These are phyloP conservation scores for Syzygium syzygioides DNA, from an alignment of 441 rosid species.

Conservation along the genomic window DNA sequence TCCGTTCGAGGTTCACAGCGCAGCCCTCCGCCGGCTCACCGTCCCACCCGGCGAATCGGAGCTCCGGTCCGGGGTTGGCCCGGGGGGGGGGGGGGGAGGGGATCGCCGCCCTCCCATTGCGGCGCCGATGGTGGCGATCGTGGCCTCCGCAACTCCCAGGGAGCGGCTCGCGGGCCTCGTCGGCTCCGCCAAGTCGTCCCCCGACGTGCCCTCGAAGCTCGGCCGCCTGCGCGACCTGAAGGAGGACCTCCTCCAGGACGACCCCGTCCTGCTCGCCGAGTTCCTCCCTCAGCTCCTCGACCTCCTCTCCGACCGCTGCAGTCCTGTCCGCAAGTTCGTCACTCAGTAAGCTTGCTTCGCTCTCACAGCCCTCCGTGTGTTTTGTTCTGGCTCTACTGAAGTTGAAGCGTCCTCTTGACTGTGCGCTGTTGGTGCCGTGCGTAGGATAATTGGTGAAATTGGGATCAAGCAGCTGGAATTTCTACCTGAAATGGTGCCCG, in stretches of 20 bases:
- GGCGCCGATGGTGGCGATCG: conserved; percentile 44
- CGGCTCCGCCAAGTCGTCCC: conserved; percentile 45
- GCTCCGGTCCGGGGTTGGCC: not conserved
- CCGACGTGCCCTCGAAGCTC: conserved; percentile 69
- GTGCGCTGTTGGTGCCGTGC: not conserved
- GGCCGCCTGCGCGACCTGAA: conserved; percentile 53
- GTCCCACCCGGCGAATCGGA: not conserved
- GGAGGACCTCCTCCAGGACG: conserved; percentile 37
- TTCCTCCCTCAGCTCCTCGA: conserved; percentile 74
- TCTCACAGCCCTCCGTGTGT: not conserved
- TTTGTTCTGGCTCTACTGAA: not conserved
- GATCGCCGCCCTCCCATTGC: not conserved
- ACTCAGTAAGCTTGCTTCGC: conserved; percentile 42
- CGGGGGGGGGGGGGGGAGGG: no score
- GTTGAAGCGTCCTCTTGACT: conserved; percentile 5
- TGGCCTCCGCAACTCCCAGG: conserved; percentile 39
- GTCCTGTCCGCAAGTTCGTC: conserved; percentile 81
- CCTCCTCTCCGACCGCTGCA: conserved; percentile 58
- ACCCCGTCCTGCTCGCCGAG: conserved; percentile 40
- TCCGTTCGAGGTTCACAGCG: not conserved
- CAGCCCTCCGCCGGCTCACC: not conserved
- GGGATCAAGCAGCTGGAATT: conserved; percentile 71
- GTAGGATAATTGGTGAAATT: conserved; percentile 81
- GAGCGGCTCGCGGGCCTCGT: conserved; percentile 48
- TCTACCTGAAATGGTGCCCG: conserved; percentile 73